A percentile compares a stretch with the other conserved stretches of the same genome.
These are phyloP conservation scores for Boletus subcaerulescens DNA, from an alignment of 768 basidiomycete genomes.

Conservation along the genomic window DNA sequence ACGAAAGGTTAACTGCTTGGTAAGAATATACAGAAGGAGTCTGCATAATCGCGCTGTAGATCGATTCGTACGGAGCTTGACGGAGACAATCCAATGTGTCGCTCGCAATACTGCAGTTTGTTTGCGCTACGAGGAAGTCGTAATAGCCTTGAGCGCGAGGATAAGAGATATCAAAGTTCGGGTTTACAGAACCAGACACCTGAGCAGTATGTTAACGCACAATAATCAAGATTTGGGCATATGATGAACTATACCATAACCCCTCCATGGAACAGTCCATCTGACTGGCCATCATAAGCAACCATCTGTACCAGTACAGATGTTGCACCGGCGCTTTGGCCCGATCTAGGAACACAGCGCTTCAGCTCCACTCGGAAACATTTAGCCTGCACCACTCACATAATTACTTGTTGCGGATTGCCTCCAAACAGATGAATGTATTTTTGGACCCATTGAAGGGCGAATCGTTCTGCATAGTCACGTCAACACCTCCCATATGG, in stretches of 20 bases:
- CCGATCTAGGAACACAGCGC: background rate
- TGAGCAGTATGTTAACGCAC: background rate
- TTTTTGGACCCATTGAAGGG: constrained; percentile 1
- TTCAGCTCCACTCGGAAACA: background rate
- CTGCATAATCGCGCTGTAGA: constrained; percentile 7
- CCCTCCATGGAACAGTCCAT: constrained; percentile 19
- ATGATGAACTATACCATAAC: constrained; percentile 9
- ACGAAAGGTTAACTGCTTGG: constrained; percentile 7
- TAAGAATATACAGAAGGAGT: constrained; percentile 9
- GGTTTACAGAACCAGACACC: constrained; percentile 14
- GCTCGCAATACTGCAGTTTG: constrained; percentile 7
- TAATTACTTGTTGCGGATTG: background rate
- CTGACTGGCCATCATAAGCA: background rate
- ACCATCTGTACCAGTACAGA: constrained; percentile 2
- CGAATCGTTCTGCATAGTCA: background rate
- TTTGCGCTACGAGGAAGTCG: constrained; percentile 11
- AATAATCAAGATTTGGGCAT: background rate
- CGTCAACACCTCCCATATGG: background rate
- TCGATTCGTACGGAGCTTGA: constrained; percentile 10
- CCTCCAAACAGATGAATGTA: background rate
- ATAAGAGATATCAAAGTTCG: background rate
- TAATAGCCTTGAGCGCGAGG: constrained; percentile 9
- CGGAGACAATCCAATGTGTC: constrained; percentile 19
- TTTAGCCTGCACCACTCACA: constrained; percentile 11
- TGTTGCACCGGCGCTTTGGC: background rate